Evolutionary conservation across 1,284 basidiomycete genomes (phyloP), one percentile per base, ranked within the genome.

Genomic region (Pseudozyma thailandica): DNA sequence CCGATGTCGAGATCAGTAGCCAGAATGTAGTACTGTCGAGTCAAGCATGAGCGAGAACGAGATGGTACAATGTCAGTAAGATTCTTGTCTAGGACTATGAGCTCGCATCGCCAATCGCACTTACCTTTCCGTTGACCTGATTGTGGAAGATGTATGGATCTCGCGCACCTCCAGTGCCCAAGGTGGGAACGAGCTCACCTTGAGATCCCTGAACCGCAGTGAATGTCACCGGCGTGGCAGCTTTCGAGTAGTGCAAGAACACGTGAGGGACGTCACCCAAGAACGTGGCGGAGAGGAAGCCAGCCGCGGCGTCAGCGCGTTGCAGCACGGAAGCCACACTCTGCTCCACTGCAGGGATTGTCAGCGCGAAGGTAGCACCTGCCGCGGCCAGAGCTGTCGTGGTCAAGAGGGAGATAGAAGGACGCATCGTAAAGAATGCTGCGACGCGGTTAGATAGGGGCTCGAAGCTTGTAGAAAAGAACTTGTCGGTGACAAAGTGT

Each of bases 141-240:
- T 60, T 60, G 18, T 30, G 50, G 50, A 60, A 60, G 31, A 60
- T 60, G 39, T 53, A 60, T 1, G 57, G 57, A 30, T 60, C 57
- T 10, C 57, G 38, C 2, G 57, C 57, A 21, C 57, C 57, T 15
- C 41, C 41, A 3, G 57, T 60, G 4, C 57, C 57, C 4, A 48
- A n/a, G 0, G 57, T 60, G 16, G 57, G 57, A 6, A 60, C 33
- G 16, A 60, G 46, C 12, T 38, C 59, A 12, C 59, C 59, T 37
- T 55, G 20, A 6, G 59, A 55, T 7, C 59, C 59, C 0, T 27
- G 26, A 4, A 61, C 59, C 2, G 59, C 59, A 18, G 16, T 61
- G 47, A 61, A 61, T 3, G 59, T 54, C 28, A 61, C 59, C 3
- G 59, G 59, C 5, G 46, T 48, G 25, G 20, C 25, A 7, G 59